These are phyloP conservation scores for Trichoderma sp. DNA, from an alignment of 2,329 filamentous ascomycete genomes.

Conservation along the genomic window DNA sequence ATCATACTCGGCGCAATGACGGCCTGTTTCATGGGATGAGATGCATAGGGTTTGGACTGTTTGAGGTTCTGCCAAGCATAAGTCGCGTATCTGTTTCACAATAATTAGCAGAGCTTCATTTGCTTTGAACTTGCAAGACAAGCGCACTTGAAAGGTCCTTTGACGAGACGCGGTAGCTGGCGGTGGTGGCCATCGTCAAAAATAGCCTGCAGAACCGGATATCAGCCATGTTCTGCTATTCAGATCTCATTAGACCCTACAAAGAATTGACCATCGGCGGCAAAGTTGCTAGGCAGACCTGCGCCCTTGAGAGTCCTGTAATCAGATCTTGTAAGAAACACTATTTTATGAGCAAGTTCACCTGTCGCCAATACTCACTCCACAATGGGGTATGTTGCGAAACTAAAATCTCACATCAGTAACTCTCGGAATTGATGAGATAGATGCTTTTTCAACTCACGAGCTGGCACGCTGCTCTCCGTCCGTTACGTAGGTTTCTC, in stretches of 20 bases:
- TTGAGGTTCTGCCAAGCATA: constrained; percentile 18
- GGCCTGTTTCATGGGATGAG: constrained; percentile 18
- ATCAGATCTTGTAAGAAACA: not conserved
- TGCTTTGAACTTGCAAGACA: not conserved
- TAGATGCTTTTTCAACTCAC: not conserved
- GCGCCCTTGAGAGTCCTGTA: constrained; percentile 18
- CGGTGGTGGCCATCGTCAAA: constrained; percentile 21
- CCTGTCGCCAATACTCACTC: constrained; percentile 8
- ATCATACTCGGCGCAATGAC: constrained; percentile 20
- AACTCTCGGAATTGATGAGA: not conserved
- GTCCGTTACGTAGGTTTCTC: constrained; percentile 17
- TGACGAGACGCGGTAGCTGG: constrained; percentile 18
- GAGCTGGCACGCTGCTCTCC: constrained; percentile 20
- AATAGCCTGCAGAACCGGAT: not conserved
- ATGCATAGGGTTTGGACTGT: constrained; percentile 14
- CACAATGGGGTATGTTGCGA: constrained; percentile 19
- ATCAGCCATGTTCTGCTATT: not conserved
- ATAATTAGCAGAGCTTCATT: not conserved
- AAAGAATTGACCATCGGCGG: constrained; percentile 19
- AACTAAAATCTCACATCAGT: not conserved
- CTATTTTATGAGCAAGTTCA: not conserved
- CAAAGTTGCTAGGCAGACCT: constrained; percentile 13
- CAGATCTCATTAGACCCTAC: not conserved
- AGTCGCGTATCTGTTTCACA: constrained; percentile 4
- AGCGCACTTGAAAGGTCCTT: constrained; percentile 17